Base-by-base conservation (phyloP, 2,329 filamentous ascomycete species). In the Penicillium sp. region DNA sequence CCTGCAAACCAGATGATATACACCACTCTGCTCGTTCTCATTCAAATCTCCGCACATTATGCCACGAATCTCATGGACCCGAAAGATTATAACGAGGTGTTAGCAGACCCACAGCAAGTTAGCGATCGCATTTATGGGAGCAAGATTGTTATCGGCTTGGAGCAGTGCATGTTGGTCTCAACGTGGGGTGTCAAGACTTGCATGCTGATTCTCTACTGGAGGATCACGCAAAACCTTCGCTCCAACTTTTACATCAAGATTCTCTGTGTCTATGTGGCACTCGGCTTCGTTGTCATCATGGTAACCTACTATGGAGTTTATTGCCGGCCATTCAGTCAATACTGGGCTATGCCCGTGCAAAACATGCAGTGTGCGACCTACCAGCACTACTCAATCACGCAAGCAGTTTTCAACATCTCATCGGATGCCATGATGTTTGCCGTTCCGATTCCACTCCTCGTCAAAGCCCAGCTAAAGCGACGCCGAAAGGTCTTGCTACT, bases 141-240 rank as follows among this genome's bases (percentile, higher is more conserved):
- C 59, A 83, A 84, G 57, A 75, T 83, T n/a, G 81, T 82, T 17
- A 73, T 84, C 38, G 79, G 78, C 0, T 73, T 82, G 8, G 82
- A 84, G 60, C 80, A 83, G 63, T 82, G 80, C 73, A 83, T 84
- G 74, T 73, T 82, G 37, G 59, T 77, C 17, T 81, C 79, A 3
- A 81, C 81, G 15, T 85, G 83, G 83, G 71, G 80, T 6, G 78
- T 83, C 53, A 86, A 85, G 66, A 75, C 79, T 26, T 84, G 82
- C 67, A 77, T 85, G 68, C 70, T 85, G 64, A 77, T 82, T 28
- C 79, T 85, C 65, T 84, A 83, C 64, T 76, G 76, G 63, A 75
- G 81, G 13, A 76, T 84, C 69, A 83, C 81, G 42, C 77, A 72
- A 58, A 76, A 72, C 50, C 65, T 74, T 35, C 69, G 70, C 37